Base-by-base conservation (phyloP, 768 basidiomycete genomes). In the Lyophyllum semitale region DNA sequence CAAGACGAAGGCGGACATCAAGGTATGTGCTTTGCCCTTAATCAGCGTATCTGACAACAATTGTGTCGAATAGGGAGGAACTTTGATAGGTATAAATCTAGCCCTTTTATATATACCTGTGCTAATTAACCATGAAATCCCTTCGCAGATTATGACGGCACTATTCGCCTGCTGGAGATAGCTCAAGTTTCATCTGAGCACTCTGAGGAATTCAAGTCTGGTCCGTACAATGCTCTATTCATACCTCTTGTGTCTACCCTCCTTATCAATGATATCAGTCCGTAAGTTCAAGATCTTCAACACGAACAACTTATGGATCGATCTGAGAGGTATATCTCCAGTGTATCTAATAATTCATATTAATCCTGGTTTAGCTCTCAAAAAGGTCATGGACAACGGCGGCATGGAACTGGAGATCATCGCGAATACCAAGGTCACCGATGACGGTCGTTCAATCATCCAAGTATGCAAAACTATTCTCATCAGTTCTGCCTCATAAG, bases 1-100 rank as follows among this genome's bases (percentile, higher is more conserved):
- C 79, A 96, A 95, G 83, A 95, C 94, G 66, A 95, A 96, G 82
- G 93, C 89, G 47, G 93, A 88, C 65, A 72, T 80, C 60, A 80
- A 82, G 62, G 66, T 58, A 50, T 18, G 43, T 46, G n/a, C n/a
- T n/a, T n/a, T n/a, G n/a, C n/a, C n/a, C n/a, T 15, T n/a, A 6
- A 3, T 18, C 17, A 25, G 23, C 2, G 32, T 8, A 35, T 55
- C 42, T 57, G 20, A 53, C 25, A 43, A 45, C 17, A 29, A n/a
- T 41, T 15, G 18, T n/a, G 6, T 26, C 41, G 2, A 50, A 41
- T 20, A 85, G 84, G 85, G 85, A 54, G 87, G 87, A 65, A 89
- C 88, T 42, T 81, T 91, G 61, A 85, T 92, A 66, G 85, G 69
- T 68, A 51, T 35, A 12, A 1, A 11, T 15, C 8, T 3, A 18